Evolutionary conservation across 805 yeast genomes (phyloP).

Genomic region (Alloascoidea africana): DNA sequence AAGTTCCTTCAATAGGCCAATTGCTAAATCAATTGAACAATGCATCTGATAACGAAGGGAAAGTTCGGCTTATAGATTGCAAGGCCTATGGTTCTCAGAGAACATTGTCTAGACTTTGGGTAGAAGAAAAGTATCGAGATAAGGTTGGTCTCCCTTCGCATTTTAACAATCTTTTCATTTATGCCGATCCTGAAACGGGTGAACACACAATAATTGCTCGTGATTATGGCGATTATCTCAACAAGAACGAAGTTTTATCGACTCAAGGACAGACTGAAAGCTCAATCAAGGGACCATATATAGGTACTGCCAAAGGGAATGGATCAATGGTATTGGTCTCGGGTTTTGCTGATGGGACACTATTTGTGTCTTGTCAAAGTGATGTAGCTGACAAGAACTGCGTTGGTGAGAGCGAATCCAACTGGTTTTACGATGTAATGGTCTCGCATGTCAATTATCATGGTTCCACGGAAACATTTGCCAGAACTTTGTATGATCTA

Average conservation of each 20-base stretch:
- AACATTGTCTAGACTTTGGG: slow-evolving; percentile 46
- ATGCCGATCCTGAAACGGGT: slow-evolving; percentile 18
- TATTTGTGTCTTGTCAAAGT: too few species aligned
- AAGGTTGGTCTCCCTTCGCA: slow-evolving; percentile 44
- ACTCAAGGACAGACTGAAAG: slow-evolving; percentile 31
- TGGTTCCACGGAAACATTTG: slow-evolving; percentile 33
- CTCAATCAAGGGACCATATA: slow-evolving; percentile 61
- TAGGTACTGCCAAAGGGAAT: slow-evolving; percentile 72
- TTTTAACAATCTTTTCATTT: slow-evolving; percentile 74
- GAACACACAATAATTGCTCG: slow-evolving; percentile 46
- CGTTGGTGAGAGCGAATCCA: slow-evolving; percentile 50
- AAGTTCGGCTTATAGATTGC: slow-evolving; percentile 7
- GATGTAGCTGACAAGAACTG: slow-evolving; percentile 88
- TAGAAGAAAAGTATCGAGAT: slow-evolving; percentile 81
- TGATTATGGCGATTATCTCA: slow-evolving; percentile 93
- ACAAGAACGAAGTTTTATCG: slow-evolving; percentile 42
- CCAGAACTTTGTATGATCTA: slow-evolving; percentile 28
- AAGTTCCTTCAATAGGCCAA: not conserved
- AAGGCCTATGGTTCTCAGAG: slow-evolving; percentile 14
- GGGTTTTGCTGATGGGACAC: slow-evolving; percentile 58
- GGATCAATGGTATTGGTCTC: slow-evolving; percentile 85
- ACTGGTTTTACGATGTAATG: slow-evolving; percentile 64
- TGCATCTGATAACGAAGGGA: slow-evolving; percentile 6
- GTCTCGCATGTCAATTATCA: slow-evolving; percentile 41
- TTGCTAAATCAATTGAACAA: not conserved